Conservation (phyloP, 2,329 filamentous ascomycete species). For the Sporothrix pseudoabietina region DNA sequence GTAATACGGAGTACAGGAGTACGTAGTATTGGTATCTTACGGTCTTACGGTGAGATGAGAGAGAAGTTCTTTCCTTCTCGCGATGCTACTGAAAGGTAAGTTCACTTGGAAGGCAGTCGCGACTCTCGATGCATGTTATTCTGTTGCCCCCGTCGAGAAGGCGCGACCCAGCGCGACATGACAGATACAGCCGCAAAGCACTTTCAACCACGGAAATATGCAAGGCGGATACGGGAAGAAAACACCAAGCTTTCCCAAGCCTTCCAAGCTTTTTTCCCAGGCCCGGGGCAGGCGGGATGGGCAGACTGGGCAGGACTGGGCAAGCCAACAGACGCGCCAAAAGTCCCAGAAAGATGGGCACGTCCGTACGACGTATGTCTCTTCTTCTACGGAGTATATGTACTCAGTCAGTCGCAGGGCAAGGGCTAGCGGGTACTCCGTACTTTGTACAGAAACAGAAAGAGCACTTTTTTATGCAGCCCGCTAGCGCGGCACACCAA, state of each 20-base stretch:
- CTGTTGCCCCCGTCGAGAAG: not conserved
- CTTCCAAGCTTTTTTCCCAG: not conserved
- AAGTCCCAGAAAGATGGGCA: not conserved
- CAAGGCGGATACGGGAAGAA: not conserved
- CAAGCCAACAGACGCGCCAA: slow-evolving; percentile 4
- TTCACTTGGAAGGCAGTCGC: not conserved
- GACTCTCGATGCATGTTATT: not conserved
- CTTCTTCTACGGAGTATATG: too few species aligned
- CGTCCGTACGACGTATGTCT: too few species aligned
- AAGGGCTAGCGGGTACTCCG: not conserved
- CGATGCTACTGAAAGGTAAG: not conserved
- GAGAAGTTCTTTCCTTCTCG: not conserved
- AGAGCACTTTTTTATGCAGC: not conserved
- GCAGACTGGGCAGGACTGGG: slow-evolving; percentile 7
- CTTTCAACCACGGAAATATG: not conserved
- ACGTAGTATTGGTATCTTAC: not conserved
- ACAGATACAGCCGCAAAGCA: not conserved
- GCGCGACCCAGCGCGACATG: slow-evolving; percentile 2
- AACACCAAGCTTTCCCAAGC: slow-evolving; percentile 19
- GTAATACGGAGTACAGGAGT: not conserved
- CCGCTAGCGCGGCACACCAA: slow-evolving; percentile 11
- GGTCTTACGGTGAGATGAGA: not conserved
- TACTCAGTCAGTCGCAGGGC: not conserved
- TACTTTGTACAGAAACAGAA: not conserved
- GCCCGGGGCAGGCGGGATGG: not conserved